Evolutionary conservation across 495 filamentous ascomycete genomes (phyloP).

Genomic region (Neurospora sp.): DNA sequence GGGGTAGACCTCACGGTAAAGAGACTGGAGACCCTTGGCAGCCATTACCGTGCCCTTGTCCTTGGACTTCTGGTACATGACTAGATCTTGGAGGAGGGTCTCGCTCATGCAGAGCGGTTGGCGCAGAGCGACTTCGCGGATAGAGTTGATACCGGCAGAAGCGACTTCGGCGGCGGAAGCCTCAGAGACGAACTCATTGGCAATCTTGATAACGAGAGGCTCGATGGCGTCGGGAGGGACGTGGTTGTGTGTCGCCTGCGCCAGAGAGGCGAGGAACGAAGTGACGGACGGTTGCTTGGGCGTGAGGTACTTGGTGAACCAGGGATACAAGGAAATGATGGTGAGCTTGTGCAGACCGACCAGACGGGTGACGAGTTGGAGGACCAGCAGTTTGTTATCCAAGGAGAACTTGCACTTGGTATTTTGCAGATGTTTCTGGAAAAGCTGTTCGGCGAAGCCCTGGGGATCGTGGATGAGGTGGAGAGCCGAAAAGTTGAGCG

Average conservation of each 20-base stretch:
- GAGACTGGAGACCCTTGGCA: constrained; percentile 74
- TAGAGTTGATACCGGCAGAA: constrained; percentile 86
- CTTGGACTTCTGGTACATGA: constrained; percentile 93
- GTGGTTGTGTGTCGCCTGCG: constrained; percentile 81
- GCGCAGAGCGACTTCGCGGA: constrained; percentile 83
- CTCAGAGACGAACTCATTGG: constrained; percentile 96
- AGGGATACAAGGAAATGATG: constrained; percentile 52
- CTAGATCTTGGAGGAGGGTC: constrained; percentile 89
- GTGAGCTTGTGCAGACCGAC: constrained; percentile 85
- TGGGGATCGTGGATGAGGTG: constrained; percentile 94
- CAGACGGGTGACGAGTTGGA: constrained; percentile 83
- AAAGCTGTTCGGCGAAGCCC: constrained; percentile 83
- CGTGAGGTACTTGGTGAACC: constrained; percentile 79
- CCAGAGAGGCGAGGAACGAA: constrained; percentile 84
- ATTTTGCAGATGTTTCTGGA: constrained; percentile 82
- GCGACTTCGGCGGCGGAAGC: constrained; percentile 84
- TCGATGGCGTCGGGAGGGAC: constrained; percentile 92
- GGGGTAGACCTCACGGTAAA: constrained; percentile 84
- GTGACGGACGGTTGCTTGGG: constrained; percentile 90
- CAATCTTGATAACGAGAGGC: constrained; percentile 87
- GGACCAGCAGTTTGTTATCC: constrained; percentile 79
- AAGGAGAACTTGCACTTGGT: constrained; percentile 75
- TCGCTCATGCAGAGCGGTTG: constrained; percentile 94
- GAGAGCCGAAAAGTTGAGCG: constrained; percentile 90
- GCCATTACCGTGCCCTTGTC: constrained; percentile 99